Percentiles rank a stretch among this genome's conserved stretches.
These are phyloP conservation scores for Chlorella sp. DNA, from an alignment of 139 green algal species.

Conservation along the genomic window DNA sequence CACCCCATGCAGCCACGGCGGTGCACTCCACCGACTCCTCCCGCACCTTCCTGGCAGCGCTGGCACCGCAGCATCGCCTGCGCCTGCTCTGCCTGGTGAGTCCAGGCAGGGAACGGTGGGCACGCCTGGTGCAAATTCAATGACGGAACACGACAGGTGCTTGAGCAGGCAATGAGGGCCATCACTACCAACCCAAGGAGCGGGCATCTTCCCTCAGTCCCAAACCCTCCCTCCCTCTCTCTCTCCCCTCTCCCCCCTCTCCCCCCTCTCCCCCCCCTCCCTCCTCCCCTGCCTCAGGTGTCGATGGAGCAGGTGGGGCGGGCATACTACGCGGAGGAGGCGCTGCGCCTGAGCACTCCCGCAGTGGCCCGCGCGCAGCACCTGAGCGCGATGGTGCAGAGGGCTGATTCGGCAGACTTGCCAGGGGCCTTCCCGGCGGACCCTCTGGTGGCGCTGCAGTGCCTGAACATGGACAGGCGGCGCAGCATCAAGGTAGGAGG, in stretches of 20 bases:
- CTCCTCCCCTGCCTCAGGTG: not conserved
- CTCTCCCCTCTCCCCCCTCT: not conserved
- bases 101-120: not conserved
- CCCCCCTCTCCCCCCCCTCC: not conserved
- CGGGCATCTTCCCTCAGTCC: too few species aligned
- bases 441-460: slow-evolving; percentile 12
- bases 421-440: not conserved
- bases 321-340: slow-evolving; percentile 4
- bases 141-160: not conserved
- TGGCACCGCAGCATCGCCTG: slow-evolving; percentile 46
- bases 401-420: not conserved
- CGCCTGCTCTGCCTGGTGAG: slow-evolving; percentile 53
- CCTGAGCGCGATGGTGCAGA: not conserved
- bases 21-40: slow-evolving; percentile 14
- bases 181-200: not conserved
- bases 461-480: slow-evolving; percentile 2
- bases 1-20: not conserved
- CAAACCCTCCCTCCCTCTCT: too few species aligned
- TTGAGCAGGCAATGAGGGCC: not conserved
- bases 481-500: slow-evolving; percentile 2
- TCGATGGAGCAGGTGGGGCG: slow-evolving; percentile 11
- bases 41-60: slow-evolving; percentile 32
- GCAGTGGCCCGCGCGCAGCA: not conserved
- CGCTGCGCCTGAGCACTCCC: not conserved
- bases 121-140: not conserved